Conservation (phyloP, 1,284 basidiomycete species). For the Neolentinus lepideus region DNA sequence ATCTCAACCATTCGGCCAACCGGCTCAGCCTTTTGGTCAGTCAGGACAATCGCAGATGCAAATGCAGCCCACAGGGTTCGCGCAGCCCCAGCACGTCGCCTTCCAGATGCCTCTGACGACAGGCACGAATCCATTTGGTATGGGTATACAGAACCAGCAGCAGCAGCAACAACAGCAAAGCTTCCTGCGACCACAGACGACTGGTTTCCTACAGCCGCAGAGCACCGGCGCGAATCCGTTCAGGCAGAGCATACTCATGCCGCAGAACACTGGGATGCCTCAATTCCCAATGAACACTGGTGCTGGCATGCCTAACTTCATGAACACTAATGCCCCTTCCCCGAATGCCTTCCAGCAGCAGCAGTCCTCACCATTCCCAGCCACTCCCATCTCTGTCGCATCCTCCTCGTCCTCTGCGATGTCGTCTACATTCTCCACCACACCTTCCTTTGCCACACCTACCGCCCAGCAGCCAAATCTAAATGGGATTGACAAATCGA, state of each 20-base stretch:
- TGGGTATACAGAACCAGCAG: constrained; percentile 14
- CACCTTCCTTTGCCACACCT: background rate
- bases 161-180: constrained; percentile 34
- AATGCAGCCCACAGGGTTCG: constrained; percentile 21
- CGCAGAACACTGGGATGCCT: constrained; percentile 43
- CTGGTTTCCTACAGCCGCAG: constrained; percentile 63
- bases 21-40: constrained; percentile 19
- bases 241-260: constrained; percentile 37
- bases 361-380: background rate
- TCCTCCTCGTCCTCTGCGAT: background rate
- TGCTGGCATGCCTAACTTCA: background rate
- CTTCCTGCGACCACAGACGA: constrained; percentile 52
- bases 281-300: constrained; percentile 16
- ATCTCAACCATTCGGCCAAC: constrained; percentile 22
- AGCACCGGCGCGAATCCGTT: constrained; percentile 54
- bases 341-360: constrained; percentile 20
- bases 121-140: constrained; percentile 16
- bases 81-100: constrained; percentile 28
- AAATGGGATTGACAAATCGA: constrained; percentile 4
- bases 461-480: constrained; percentile 8
- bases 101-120: constrained; percentile 35
- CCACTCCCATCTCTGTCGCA: background rate
- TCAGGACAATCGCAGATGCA: constrained; percentile 39
- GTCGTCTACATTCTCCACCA: background rate
- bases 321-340: background rate